Percentiles rank a stretch among this genome's conserved stretches.
Conservation (phyloP, 768 basidiomycete species). For the Cystobasidium tubakii region DNA sequence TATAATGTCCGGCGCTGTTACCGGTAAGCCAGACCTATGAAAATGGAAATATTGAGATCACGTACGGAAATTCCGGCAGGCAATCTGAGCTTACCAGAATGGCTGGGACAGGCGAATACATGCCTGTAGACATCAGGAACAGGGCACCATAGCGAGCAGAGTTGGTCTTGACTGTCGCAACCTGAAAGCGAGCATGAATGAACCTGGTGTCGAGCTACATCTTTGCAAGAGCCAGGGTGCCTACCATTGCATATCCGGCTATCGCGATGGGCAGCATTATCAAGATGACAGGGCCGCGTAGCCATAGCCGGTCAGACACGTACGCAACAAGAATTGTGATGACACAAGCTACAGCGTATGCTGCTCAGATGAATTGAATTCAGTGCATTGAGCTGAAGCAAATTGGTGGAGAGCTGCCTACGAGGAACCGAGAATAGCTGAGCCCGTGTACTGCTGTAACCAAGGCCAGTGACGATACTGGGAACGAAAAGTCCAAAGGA, state of each 20-base stretch:
- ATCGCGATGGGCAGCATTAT: slow-evolving; percentile 24
- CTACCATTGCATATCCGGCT: slow-evolving; percentile 15
- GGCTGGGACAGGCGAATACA: slow-evolving; percentile 20
- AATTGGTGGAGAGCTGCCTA: not conserved
- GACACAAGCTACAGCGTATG: slow-evolving; percentile 9
- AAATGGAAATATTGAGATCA: not conserved
- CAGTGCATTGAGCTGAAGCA: not conserved
- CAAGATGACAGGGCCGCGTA: slow-evolving; percentile 21
- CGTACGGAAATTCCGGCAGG: no score
- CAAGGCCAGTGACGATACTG: slow-evolving; percentile 13
- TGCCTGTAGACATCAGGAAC: slow-evolving; percentile 26
- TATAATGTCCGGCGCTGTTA: slow-evolving; percentile 28
- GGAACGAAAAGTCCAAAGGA: slow-evolving; percentile 24
- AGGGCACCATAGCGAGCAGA: slow-evolving; percentile 12
- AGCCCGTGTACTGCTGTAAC: slow-evolving; percentile 20
- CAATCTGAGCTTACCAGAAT: slow-evolving; percentile 19
- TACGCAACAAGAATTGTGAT: slow-evolving; percentile 23
- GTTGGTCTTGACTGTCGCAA: slow-evolving; percentile 17
- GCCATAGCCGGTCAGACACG: slow-evolving; percentile 6
- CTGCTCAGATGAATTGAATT: not conserved
- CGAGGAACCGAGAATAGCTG: slow-evolving; percentile 26
- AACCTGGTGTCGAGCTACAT: not conserved
- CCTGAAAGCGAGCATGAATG: not conserved
- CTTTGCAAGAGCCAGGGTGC: not conserved
- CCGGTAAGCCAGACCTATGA: slow-evolving; percentile 26